Evolutionary conservation across 2,329 filamentous ascomycete genomes (phyloP).

Genomic region (Cytospora piceicola): DNA sequence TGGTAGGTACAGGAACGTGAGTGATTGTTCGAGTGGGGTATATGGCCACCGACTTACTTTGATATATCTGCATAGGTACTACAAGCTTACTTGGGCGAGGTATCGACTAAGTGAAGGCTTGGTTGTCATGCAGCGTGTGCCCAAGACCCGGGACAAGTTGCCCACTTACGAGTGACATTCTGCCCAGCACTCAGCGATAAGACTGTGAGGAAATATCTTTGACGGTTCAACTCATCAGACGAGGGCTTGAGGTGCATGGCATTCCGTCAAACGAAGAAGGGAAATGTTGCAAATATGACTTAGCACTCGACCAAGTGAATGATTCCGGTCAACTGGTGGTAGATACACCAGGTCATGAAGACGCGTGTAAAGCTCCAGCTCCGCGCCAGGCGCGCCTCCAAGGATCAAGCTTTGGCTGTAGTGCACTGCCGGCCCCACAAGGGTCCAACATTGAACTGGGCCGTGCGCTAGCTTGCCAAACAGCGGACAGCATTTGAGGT

Average conservation of each 20-base stretch:
- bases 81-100: slow-evolving; percentile 33
- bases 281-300: neutral
- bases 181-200: neutral
- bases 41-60: slow-evolving; percentile 44
- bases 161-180: neutral
- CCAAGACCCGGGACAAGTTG: neutral
- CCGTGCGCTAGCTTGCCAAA: neutral
- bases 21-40: slow-evolving; percentile 33
- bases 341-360: neutral
- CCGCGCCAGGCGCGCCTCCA: slow-evolving; percentile 18
- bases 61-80: slow-evolving; percentile 50
- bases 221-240: neutral
- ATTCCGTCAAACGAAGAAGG: no score
- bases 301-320: no score
- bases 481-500: neutral
- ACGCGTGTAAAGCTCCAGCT: neutral
- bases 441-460: neutral
- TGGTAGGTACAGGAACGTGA: slow-evolving; percentile 3
- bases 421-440: neutral
- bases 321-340: no score
- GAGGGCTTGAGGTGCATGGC: neutral
- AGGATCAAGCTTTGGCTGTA: neutral
- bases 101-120: neutral
- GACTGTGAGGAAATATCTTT: neutral
- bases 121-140: neutral